Conservation (phyloP, 768 basidiomycete genomes). For the Collybia nuda region DNA sequence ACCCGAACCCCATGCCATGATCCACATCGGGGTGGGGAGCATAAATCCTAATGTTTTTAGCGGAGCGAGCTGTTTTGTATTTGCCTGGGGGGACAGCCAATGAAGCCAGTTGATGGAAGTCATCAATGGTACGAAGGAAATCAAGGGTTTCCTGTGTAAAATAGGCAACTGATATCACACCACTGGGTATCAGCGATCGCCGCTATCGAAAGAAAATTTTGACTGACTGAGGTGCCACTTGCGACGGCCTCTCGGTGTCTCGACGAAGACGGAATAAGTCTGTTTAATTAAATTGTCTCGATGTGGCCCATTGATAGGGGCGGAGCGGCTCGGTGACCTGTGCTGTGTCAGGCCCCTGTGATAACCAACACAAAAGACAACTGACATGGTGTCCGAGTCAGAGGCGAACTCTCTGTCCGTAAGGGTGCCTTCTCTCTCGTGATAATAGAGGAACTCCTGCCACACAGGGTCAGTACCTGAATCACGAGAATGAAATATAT, state of each 20-base stretch:
- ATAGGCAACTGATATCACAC: constrained; percentile 60
- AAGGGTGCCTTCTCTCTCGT: constrained; percentile 58
- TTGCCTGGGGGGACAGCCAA: constrained; percentile 57
- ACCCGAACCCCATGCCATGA: not conserved
- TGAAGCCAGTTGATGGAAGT: constrained; percentile 50
- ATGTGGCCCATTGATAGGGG: constrained; percentile 23
- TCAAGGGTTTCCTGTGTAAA: constrained; percentile 65
- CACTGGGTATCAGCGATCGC: constrained; percentile 7
- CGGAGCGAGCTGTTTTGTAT: constrained; percentile 66
- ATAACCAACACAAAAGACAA: constrained; percentile 9
- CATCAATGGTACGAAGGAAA: constrained; percentile 56
- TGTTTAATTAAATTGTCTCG: constrained; percentile 68
- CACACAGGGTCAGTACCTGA: constrained; percentile 3
- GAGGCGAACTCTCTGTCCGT: constrained; percentile 46
- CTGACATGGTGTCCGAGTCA: constrained; percentile 52
- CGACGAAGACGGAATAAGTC: constrained; percentile 77
- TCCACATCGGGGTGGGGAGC: not conserved
- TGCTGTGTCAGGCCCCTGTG: constrained; percentile 1
- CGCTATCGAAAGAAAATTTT: not conserved
- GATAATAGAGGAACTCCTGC: constrained; percentile 78
- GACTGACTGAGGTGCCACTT: constrained; percentile 82
- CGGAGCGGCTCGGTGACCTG: constrained; percentile 21
- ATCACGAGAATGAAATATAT: not conserved
- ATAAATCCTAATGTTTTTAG: constrained; percentile 29
- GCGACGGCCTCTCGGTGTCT: constrained; percentile 61